Percentiles rank a stretch among this genome's conserved stretches.
Conservation (phyloP, 306 rosid species). For the Bauhinia variegata region DNA sequence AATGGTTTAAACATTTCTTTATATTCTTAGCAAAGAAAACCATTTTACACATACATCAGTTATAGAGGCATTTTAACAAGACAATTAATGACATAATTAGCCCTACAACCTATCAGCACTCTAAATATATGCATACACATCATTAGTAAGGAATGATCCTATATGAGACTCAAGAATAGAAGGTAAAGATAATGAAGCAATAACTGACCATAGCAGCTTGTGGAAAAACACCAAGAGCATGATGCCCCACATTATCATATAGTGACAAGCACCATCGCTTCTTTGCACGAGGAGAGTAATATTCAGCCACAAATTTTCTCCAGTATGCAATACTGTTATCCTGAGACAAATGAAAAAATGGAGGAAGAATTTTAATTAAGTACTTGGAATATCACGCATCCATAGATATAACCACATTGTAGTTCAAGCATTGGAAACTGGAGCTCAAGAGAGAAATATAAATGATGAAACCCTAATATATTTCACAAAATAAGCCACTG, state of each 20-base stretch:
- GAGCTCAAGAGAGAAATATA: neutral
- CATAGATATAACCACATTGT: neutral
- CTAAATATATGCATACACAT: neutral
- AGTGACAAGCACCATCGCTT: constrained; percentile 94
- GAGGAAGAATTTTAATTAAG: constrained; percentile 14
- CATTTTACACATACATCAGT: neutral
- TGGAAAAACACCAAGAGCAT: constrained; percentile 92
- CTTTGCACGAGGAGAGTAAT: constrained; percentile 95
- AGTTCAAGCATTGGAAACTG: neutral
- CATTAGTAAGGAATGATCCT: neutral
- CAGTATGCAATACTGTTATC: constrained; percentile 94
- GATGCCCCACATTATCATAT: constrained; percentile 85
- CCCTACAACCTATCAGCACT: constrained; percentile 9
- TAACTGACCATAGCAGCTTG: constrained; percentile 84
- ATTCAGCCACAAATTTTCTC: constrained; percentile 96
- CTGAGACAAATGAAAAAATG: constrained; percentile 48
- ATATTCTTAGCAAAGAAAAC: neutral
- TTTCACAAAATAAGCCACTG: neutral
- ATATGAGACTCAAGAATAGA: neutral
- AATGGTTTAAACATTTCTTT: neutral
- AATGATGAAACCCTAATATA: neutral
- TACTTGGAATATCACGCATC: constrained; percentile 17
- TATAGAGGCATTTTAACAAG: neutral
- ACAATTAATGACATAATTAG: neutral
- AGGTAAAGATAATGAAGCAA: constrained; percentile 20